phyloP scores from a whole-genome alignment of 495 filamentous ascomycete species.

The Aspergillus olivimuriae region DNA sequence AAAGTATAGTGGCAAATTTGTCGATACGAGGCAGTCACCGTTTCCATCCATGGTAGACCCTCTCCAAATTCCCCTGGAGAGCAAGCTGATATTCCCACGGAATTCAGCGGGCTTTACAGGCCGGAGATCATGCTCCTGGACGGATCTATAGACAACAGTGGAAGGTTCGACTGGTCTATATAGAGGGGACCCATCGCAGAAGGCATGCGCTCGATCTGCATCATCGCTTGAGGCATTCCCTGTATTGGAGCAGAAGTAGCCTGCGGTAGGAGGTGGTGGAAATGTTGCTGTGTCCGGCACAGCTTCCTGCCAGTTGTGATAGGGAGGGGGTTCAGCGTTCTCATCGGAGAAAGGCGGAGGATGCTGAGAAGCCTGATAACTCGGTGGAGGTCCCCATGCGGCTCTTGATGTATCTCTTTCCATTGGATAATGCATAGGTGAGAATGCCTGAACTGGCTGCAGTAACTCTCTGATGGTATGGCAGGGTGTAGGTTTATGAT shows the following conservation, averaged over 20 bases:
- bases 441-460: slow-evolving; percentile 2
- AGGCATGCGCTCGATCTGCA: slow-evolving; percentile 65
- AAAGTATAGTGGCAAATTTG: slow-evolving; percentile 70
- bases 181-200: slow-evolving; percentile 61
- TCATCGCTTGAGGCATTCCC: slow-evolving; percentile 68
- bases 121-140: slow-evolving; percentile 37
- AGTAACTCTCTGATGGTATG: slow-evolving; percentile 6
- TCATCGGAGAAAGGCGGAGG: slow-evolving; percentile 7
- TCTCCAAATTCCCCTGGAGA: slow-evolving; percentile 35
- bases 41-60: slow-evolving; percentile 34
- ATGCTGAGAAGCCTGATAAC: slow-evolving; percentile 23
- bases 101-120: slow-evolving; percentile 44
- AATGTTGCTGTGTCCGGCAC: slow-evolving; percentile 76
- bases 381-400: slow-evolving; percentile 25
- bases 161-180: slow-evolving; percentile 46
- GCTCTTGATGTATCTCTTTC: slow-evolving; percentile 1
- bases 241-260: slow-evolving; percentile 58
- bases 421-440: not conserved
- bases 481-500: not conserved
- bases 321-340: slow-evolving; percentile 43
- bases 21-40: slow-evolving; percentile 48
- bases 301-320: slow-evolving; percentile 74
- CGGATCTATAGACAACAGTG: slow-evolving; percentile 27
- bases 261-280: slow-evolving; percentile 72
- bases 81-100: slow-evolving; percentile 31